Evolutionary conservation across 768 basidiomycete genomes (phyloP).

Genomic region (Lactarius psammicola): DNA sequence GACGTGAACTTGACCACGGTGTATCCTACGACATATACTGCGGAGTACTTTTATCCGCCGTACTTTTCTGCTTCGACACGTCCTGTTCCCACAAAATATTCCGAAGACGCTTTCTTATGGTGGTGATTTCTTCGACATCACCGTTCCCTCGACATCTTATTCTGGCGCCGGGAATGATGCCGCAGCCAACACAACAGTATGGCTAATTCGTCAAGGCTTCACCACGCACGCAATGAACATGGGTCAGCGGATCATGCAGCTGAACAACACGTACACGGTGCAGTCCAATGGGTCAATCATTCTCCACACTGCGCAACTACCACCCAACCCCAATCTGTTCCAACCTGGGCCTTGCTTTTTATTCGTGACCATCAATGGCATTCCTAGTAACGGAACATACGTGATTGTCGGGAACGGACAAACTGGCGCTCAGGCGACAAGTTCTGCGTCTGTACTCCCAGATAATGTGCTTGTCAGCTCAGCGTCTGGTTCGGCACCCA

Average conservation of each 20-base stretch:
- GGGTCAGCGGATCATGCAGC: conserved; percentile 78
- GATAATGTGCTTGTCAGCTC: conserved; percentile 44
- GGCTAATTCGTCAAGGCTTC: conserved; percentile 80
- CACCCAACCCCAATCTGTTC: conserved; percentile 82
- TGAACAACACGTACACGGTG: conserved; percentile 84
- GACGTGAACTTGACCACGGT: conserved; percentile 65
- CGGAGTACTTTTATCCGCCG: conserved; percentile 88
- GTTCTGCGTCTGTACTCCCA: conserved; percentile 47
- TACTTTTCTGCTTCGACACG: conserved; percentile 74
- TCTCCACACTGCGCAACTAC: conserved; percentile 78
- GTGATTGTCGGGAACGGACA: conserved; percentile 78
- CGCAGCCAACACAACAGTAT: conserved; percentile 71
- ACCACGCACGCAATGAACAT: conserved; percentile 87
- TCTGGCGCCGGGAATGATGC: conserved; percentile 65
- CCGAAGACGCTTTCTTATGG: conserved; percentile 83
- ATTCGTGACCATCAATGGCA: conserved; percentile 79
- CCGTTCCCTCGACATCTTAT: conserved; percentile 63
- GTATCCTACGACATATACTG: conserved; percentile 76
- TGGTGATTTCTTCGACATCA: conserved; percentile 74
- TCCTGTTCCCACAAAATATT: conserved; percentile 64
- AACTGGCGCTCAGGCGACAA: conserved; percentile 66
- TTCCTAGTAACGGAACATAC: conserved; percentile 76
- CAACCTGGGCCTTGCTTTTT: conserved; percentile 86
- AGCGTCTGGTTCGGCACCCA: conserved; percentile 41
- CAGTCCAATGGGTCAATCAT: conserved; percentile 72